A percentile compares a stretch with the other conserved stretches of the same genome.
phyloP scores from a whole-genome alignment of 495 filamentous ascomycete genomes.

The Hypoxylon fragiforme region DNA sequence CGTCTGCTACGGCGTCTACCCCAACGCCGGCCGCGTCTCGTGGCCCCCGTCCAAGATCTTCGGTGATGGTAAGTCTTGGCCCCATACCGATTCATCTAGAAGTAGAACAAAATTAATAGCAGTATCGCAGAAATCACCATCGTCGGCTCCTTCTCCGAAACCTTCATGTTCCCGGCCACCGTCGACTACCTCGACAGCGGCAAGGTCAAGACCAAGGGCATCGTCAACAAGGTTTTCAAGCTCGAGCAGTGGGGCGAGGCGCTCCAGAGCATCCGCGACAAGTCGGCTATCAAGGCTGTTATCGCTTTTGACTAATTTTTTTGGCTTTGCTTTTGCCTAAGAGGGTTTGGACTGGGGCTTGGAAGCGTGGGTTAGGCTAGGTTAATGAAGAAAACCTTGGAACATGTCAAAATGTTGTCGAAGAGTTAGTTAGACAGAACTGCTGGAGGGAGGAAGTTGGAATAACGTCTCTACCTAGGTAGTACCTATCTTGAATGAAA shows the following conservation, averaged over 20 bases:
- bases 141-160: slow-evolving; percentile 69
- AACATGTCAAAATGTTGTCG: too few relatives aligned
- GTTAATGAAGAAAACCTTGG: too few relatives aligned
- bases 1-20: slow-evolving; percentile 68
- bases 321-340: too few relatives aligned
- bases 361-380: too few relatives aligned
- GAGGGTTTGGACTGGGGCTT: too few relatives aligned
- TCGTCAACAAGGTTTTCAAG: slow-evolving; percentile 58
- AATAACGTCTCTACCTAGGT: too few relatives aligned
- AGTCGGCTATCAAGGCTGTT: slow-evolving; percentile 71
- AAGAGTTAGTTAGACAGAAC: slow-evolving; percentile 3
- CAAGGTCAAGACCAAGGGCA: slow-evolving; percentile 62
- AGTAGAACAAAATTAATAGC: too few relatives aligned
- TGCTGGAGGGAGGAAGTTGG: too few relatives aligned
- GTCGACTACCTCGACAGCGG: slow-evolving; percentile 69
- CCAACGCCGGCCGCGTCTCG: slow-evolving; percentile 59
- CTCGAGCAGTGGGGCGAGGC: slow-evolving; percentile 58
- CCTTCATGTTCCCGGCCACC: slow-evolving; percentile 73
- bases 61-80: slow-evolving; percentile 39
- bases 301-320: slow-evolving; percentile 64
- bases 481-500: slow-evolving; percentile 21
- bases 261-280: slow-evolving; percentile 62
- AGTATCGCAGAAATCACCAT: slow-evolving; percentile 73
- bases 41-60: slow-evolving; percentile 70
- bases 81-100: too few relatives aligned